phyloP scores from a whole-genome alignment of 192 early-diverging fungal species.

The Dispira parvispora region DNA sequence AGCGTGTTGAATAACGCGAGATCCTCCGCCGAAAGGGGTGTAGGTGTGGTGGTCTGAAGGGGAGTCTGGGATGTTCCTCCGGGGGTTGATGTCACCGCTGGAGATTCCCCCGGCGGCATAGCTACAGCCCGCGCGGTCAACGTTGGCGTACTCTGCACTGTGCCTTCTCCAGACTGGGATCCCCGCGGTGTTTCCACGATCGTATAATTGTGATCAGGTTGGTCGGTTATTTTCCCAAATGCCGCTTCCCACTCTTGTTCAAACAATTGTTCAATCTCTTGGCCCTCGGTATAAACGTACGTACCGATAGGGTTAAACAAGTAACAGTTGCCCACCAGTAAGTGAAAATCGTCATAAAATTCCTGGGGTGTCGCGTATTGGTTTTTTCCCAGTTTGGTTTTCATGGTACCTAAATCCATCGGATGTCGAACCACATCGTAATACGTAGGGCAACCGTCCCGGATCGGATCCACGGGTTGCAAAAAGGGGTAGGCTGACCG shows the following conservation, averaged over 20 bases:
- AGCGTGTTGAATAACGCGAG: neutral
- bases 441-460: conserved; percentile 45
- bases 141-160: too few species aligned
- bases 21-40: too few species aligned
- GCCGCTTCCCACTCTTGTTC: conserved; percentile 24
- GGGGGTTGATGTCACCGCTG: too few species aligned
- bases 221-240: conserved; percentile 4
- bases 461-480: conserved; percentile 39
- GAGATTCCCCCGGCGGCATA: too few species aligned
- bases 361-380: conserved; percentile 22
- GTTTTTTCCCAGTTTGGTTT: conserved; percentile 20
- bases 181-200: neutral
- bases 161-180: too few species aligned
- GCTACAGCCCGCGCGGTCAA: too few species aligned
- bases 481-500: conserved; percentile 34
- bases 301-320: conserved; percentile 26
- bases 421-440: conserved; percentile 41
- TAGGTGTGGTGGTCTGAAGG: too few species aligned
- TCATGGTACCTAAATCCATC: conserved; percentile 49
- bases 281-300: conserved; percentile 43
- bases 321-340: conserved; percentile 26
- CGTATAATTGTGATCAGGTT: conserved; percentile 5
- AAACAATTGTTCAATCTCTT: conserved; percentile 34
- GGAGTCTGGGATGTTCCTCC: too few species aligned
- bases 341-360: conserved; percentile 32